phyloP scores from a whole-genome alignment of 352 stramenopile genomes.

The Thalassiosira oceanica region DNA sequence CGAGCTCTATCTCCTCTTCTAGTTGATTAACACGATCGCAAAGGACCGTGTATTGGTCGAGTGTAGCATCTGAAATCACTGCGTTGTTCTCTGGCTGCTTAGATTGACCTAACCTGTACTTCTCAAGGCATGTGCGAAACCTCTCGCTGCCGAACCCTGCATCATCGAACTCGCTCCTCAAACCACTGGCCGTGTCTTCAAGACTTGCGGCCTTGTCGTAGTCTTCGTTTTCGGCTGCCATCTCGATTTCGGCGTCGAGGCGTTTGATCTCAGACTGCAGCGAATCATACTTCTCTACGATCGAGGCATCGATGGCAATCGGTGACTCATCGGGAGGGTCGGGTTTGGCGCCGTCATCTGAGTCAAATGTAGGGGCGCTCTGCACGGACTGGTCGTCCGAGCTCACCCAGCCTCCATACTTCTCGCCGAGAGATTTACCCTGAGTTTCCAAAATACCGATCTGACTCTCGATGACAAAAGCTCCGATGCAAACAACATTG shows the following conservation, averaged over 20 bases:
- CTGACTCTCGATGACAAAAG: slow-evolving; percentile 68
- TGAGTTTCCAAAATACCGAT: slow-evolving; percentile 63
- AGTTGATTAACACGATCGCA: slow-evolving; percentile 34
- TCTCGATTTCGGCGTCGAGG: slow-evolving; percentile 50
- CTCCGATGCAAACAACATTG: slow-evolving; percentile 62
- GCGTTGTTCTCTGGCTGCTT: not conserved
- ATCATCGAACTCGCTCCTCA: slow-evolving; percentile 46
- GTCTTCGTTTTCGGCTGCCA: slow-evolving; percentile 56
- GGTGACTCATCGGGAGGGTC: slow-evolving; percentile 12
- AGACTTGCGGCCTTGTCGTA: slow-evolving; percentile 59
- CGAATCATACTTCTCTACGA: slow-evolving; percentile 8
- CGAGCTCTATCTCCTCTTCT: slow-evolving; percentile 55
- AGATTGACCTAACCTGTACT: slow-evolving; percentile 8
- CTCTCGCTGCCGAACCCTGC: slow-evolving; percentile 40
- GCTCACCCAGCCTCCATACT: slow-evolving; percentile 60
- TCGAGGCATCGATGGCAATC: slow-evolving; percentile 8
- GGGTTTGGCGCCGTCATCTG: no score
- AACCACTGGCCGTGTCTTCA: slow-evolving; percentile 45
- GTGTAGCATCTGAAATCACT: slow-evolving; percentile 25
- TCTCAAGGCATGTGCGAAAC: slow-evolving; percentile 8
- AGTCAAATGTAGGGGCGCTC: slow-evolving; percentile 17
- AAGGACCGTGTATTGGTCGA: slow-evolving; percentile 50
- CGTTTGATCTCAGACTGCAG: slow-evolving; percentile 12
- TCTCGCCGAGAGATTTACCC: slow-evolving; percentile 52
- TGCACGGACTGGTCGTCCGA: slow-evolving; percentile 15